A percentile compares a stretch with the other conserved stretches of the same genome.
Conservation (phyloP, 176 grass and related monocot genomes). For the Oryza longistaminata region DNA sequence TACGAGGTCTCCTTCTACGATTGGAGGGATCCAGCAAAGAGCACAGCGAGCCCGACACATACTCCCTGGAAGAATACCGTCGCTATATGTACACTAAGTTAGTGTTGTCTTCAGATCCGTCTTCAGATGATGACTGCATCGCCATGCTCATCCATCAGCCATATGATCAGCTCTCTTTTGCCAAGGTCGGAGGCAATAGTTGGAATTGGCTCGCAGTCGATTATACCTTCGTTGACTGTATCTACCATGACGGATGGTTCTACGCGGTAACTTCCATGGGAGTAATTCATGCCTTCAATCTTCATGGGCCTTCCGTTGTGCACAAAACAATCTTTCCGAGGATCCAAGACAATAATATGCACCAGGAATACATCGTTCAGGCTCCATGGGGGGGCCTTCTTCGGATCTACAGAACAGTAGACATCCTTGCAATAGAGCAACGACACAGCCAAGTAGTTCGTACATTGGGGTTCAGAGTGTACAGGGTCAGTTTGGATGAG, state of each 20-base stretch:
- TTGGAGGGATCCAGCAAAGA: background rate
- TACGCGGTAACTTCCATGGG: background rate
- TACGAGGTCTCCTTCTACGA: too few species aligned
- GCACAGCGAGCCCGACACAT: background rate
- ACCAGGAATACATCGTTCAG: too few species aligned
- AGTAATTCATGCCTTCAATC: background rate
- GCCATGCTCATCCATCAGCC: background rate
- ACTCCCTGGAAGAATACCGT: background rate
- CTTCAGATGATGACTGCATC: background rate
- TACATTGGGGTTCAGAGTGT: background rate
- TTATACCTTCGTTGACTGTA: background rate
- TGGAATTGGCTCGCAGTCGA: background rate
- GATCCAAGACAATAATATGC: background rate
- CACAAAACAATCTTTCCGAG: background rate
- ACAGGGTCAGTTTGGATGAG: background rate
- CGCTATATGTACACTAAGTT: background rate
- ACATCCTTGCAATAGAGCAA: background rate
- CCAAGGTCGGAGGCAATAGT: background rate
- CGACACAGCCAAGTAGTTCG: background rate
- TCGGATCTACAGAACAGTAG: too few species aligned
- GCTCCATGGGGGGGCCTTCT: background rate
- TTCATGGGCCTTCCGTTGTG: background rate
- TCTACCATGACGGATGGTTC: constrained; percentile 8
- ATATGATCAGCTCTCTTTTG: background rate
- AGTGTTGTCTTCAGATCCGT: background rate